Base-by-base conservation (phyloP, 2,329 filamentous ascomycete genomes). In the Sporothrix globosa region DNA sequence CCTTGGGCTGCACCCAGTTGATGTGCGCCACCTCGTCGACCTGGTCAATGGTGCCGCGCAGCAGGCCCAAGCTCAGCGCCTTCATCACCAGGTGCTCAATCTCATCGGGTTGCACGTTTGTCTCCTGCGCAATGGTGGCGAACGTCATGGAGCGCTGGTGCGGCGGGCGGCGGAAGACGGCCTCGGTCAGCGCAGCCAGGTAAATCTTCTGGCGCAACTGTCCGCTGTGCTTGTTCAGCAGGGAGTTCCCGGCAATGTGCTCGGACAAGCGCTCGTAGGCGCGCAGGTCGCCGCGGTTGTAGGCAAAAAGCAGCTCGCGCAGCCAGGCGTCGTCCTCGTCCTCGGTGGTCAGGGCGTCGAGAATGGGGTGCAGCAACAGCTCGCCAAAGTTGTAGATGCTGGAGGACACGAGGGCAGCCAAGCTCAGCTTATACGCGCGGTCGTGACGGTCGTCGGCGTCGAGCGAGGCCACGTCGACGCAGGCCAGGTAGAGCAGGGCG, bases 81-180 rank as follows among this genome's bases (percentile, higher is more conserved):
- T 97, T 98, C 96, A 99, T 99, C 77, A 99, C 92, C 74, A 99
- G 83, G 80, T 98, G 95, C 85, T 99, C 96, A 75, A 99, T 98
- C 83, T 98, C 93, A 77, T 96, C 89, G 2, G 90, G 88, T 75
- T 89, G 87, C 67, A 99, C 94, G 82, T 97, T 97, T 3, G 96
- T 99, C 84, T 98, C 95, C 75, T 91, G 86, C 5, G 92, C 88
- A 77, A 99, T 97, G 66, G 93, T 92, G 68, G 85, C 83, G 82
- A 99, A 99, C 4, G 91, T 91, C 91, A 99, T 96, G 76, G 93
- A 91, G 74, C 96, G 92, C 84, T 98, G 93, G 79, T 99, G 96
- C 41, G 96, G 95, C 65, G 96, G 93, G 61, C 96, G 91, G 70
- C 93, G 92, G 86, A 99, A 99, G 72, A 99, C 93, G 71, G 94